Conservation (phyloP, 768 basidiomycete species). For the Collybiopsis luxurians region DNA sequence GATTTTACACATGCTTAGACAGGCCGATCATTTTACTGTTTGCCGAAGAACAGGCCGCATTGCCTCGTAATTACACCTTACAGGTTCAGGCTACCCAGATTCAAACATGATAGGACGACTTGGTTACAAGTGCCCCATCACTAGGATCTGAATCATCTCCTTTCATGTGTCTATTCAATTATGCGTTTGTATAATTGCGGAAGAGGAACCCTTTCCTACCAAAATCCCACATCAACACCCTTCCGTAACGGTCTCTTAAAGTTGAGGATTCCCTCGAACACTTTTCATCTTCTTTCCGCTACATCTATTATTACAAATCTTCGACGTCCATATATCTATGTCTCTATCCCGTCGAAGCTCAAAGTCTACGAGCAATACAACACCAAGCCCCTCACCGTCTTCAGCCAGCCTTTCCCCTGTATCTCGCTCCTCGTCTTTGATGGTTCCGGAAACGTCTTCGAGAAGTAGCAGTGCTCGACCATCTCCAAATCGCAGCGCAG, state of each 20-base stretch:
- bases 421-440: slow-evolving; percentile 31
- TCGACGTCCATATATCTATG: neutral
- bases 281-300: slow-evolving; percentile 19
- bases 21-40: slow-evolving; percentile 4
- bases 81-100: neutral
- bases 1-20: slow-evolving; percentile 6
- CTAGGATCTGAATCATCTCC: slow-evolving; percentile 29
- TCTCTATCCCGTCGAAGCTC: slow-evolving; percentile 51
- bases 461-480: slow-evolving; percentile 33
- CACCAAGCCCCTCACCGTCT: slow-evolving; percentile 41
- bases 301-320: slow-evolving; percentile 16
- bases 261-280: slow-evolving; percentile 18
- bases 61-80: slow-evolving; percentile 4
- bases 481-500: slow-evolving; percentile 46
- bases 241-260: slow-evolving; percentile 8
- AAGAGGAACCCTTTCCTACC: slow-evolving; percentile 12
- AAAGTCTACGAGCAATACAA: slow-evolving; percentile 38
- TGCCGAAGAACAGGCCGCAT: slow-evolving; percentile 7
- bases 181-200: neutral
- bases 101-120: slow-evolving; percentile 20
- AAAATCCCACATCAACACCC: slow-evolving; percentile 8
- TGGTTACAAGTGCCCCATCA: slow-evolving; percentile 43
- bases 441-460: slow-evolving; percentile 34
- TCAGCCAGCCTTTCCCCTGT: slow-evolving; percentile 45
- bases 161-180: slow-evolving; percentile 26